phyloP scores from a whole-genome alignment of 306 rosid genomes.

The Rosa persica region DNA sequence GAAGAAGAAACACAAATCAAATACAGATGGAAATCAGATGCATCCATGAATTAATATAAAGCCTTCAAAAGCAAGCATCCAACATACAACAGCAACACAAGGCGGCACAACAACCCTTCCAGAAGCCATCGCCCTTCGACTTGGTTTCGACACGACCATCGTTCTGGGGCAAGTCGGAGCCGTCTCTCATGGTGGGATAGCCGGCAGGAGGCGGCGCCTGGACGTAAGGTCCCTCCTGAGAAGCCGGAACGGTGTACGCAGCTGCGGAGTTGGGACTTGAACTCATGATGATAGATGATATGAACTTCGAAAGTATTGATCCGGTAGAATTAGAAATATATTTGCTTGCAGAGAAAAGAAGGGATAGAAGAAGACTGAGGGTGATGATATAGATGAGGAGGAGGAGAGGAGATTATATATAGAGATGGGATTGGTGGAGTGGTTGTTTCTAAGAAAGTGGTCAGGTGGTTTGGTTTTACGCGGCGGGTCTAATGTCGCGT shows the following conservation, averaged over 20 bases:
- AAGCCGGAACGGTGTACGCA: constrained; percentile 38
- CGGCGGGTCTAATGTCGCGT: not conserved
- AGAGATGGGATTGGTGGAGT: not conserved
- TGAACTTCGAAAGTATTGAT: not conserved
- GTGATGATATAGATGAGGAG: not conserved
- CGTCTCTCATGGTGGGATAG: constrained; percentile 58
- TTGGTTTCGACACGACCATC: constrained; percentile 36
- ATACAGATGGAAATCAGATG: not conserved
- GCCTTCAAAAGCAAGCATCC: constrained; percentile 67
- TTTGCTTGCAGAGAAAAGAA: not conserved
- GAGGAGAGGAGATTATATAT: not conserved
- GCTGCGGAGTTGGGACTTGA: not conserved
- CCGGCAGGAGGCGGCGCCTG: constrained; percentile 64
- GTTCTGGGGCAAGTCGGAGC: not conserved
- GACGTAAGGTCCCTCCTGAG: constrained; percentile 31
- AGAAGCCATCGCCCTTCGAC: constrained; percentile 82
- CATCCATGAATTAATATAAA: not conserved
- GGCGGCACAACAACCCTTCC: constrained; percentile 86
- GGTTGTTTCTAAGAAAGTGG: not conserved
- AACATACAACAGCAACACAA: constrained; percentile 71
- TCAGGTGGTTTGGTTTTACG: not conserved
- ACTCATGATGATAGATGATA: not conserved
- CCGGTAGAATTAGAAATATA: not conserved
- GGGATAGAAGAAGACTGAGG: not conserved
- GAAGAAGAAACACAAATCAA: not conserved